Evolutionary conservation across 495 filamentous ascomycete species (phyloP).

Genomic region (Lindgomyces ingoldianus): DNA sequence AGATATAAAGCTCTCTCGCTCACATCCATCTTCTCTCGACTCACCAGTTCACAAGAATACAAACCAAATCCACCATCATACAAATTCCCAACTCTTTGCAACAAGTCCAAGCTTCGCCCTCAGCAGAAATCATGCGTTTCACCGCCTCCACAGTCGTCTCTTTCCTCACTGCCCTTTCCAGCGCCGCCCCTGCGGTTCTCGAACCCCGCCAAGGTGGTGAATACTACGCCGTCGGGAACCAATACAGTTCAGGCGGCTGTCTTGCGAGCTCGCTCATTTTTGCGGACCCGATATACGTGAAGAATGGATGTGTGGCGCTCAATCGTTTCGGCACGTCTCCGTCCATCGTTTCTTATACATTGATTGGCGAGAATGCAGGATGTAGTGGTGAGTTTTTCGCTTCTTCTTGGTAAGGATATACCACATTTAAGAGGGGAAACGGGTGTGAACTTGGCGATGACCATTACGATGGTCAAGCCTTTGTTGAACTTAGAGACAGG

Average conservation of each 20-base stretch:
- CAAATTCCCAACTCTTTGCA: not conserved
- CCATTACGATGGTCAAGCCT: too few species aligned
- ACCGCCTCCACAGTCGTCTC: slow-evolving; percentile 6
- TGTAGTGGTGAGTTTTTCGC: slow-evolving; percentile 20
- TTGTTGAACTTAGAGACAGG: too few species aligned
- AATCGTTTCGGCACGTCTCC: slow-evolving; percentile 6
- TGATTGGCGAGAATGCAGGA: not conserved
- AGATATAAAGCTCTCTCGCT: not conserved
- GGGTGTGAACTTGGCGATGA: too few species aligned
- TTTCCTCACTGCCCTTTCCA: not conserved
- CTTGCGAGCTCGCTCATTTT: slow-evolving; percentile 5
- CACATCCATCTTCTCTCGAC: not conserved
- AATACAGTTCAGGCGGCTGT: slow-evolving; percentile 26
- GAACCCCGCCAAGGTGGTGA: slow-evolving; percentile 8
- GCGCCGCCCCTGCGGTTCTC: slow-evolving; percentile 4
- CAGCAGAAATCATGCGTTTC: slow-evolving; percentile 14
- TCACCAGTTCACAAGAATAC: not conserved
- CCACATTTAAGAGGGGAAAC: not conserved
- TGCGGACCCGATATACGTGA: slow-evolving; percentile 19
- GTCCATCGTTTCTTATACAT: slow-evolving; percentile 15
- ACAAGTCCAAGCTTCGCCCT: not conserved
- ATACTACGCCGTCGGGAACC: slow-evolving; percentile 20
- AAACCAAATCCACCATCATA: too few species aligned
- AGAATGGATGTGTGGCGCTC: slow-evolving; percentile 10
- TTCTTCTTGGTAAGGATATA: not conserved